Conservation (phyloP, 1,139 yeast species). For the Yamadazyma kanchanaburiensis region DNA sequence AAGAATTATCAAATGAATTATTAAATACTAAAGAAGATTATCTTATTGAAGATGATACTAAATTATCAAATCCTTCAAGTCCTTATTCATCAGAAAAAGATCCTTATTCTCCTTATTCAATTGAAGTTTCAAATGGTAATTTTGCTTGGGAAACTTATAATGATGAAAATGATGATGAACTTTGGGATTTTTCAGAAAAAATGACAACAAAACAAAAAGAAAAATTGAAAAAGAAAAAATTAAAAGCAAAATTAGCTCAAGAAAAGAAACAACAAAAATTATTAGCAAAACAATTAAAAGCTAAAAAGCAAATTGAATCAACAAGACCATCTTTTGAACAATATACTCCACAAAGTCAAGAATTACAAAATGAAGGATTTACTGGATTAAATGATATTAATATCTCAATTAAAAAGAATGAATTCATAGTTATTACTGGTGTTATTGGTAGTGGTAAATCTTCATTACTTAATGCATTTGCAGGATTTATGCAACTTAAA, state of each 20-base stretch:
- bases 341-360: background rate
- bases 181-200: conserved; percentile 22
- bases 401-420: conserved; percentile 24
- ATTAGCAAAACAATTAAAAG: conserved; percentile 2
- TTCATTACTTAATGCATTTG: conserved; percentile 52
- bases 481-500: conserved; percentile 34
- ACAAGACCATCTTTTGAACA: conserved; percentile 5
- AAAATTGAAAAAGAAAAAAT: conserved; percentile 15
- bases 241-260: conserved; percentile 10
- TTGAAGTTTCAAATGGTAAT: conserved; percentile 28
- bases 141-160: conserved; percentile 36
- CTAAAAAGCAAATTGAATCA: conserved; percentile 1
- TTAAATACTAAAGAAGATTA: conserved; percentile 14
- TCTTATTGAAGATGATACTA: conserved; percentile 17
- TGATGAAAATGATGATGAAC: conserved; percentile 22
- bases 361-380: conserved; percentile 11
- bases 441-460: conserved; percentile 51
- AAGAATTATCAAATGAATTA: conserved; percentile 27
- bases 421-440: conserved; percentile 39
- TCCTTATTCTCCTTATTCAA: conserved; percentile 11
- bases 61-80: conserved; percentile 2
- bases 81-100: conserved; percentile 10
- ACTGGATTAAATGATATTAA: conserved; percentile 31
- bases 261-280: conserved; percentile 6
- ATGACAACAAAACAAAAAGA: conserved; percentile 14